A percentile compares a stretch with the other conserved stretches of the same genome.
phyloP scores from a whole-genome alignment of 2,329 filamentous ascomycete species.

The Penicillium vulpinum region DNA sequence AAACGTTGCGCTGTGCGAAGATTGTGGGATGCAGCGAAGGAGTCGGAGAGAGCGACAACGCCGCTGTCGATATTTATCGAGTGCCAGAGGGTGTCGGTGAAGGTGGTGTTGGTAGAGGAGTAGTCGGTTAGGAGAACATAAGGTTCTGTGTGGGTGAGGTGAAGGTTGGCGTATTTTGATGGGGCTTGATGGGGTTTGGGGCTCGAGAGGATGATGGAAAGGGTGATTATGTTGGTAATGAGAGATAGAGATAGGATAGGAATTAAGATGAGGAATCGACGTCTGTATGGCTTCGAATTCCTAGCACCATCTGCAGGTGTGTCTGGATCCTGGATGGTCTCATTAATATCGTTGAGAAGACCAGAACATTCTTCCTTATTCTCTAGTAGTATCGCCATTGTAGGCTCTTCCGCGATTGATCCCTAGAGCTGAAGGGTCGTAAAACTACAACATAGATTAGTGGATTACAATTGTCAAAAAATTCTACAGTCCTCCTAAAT shows the following conservation, averaged over 20 bases:
- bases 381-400: neutral
- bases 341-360: neutral
- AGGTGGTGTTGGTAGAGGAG: neutral
- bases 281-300: neutral
- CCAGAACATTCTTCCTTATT: neutral
- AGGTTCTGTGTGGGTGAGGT: neutral
- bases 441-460: neutral
- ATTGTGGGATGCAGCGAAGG: neutral
- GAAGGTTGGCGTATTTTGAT: neutral
- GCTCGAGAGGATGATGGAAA: neutral
- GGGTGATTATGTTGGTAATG: neutral
- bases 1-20: neutral
- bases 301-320: neutral
- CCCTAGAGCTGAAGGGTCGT: neutral
- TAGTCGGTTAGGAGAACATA: neutral
- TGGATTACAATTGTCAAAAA: neutral
- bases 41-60: neutral
- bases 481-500: neutral
- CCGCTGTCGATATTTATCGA: neutral
- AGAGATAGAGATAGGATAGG: neutral
- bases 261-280: neutral
- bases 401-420: neutral
- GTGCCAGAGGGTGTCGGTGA: neutral
- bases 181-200: neutral
- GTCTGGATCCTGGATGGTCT: neutral